Conservation (phyloP, 495 filamentous ascomycete species). For the Stereocaulon alpinum region DNA sequence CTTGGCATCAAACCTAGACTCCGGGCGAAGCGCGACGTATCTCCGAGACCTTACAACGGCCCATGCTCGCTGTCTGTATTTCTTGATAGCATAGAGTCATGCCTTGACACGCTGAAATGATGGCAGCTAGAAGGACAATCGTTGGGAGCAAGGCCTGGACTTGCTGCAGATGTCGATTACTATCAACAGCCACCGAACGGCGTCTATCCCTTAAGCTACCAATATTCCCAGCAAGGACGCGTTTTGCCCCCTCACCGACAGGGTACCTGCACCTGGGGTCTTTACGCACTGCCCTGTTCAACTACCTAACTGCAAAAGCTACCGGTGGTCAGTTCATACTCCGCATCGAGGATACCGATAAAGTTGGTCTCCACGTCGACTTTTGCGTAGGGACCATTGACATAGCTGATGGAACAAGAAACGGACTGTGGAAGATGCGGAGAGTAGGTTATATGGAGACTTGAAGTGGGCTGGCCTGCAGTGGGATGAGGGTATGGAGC, state of each 20-base stretch:
- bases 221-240: constrained; percentile 63
- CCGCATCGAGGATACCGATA: constrained; percentile 91
- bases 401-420: constrained; percentile 44
- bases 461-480: constrained; percentile 78
- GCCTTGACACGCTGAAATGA: neutral
- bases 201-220: constrained; percentile 38
- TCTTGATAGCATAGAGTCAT: too few species aligned
- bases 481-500: constrained; percentile 77
- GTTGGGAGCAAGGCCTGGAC: constrained; percentile 24
- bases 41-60: neutral
- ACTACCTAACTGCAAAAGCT: constrained; percentile 75
- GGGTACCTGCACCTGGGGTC: constrained; percentile 89
- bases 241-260: constrained; percentile 93
- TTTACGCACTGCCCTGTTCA: constrained; percentile 82
- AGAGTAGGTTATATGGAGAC: constrained; percentile 64
- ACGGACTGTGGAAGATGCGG: constrained; percentile 68
- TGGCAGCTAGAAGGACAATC: neutral
- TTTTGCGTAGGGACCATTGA: constrained; percentile 7
- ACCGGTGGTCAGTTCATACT: constrained; percentile 91
- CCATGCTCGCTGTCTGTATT: too few species aligned
- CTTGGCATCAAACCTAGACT: neutral
- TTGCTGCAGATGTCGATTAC: constrained; percentile 32
- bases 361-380: constrained; percentile 43
- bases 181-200: constrained; percentile 28
- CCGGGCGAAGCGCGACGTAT: neutral